Conservation (phyloP, 2,329 filamentous ascomycete species). For the Balansia obtecta region DNA sequence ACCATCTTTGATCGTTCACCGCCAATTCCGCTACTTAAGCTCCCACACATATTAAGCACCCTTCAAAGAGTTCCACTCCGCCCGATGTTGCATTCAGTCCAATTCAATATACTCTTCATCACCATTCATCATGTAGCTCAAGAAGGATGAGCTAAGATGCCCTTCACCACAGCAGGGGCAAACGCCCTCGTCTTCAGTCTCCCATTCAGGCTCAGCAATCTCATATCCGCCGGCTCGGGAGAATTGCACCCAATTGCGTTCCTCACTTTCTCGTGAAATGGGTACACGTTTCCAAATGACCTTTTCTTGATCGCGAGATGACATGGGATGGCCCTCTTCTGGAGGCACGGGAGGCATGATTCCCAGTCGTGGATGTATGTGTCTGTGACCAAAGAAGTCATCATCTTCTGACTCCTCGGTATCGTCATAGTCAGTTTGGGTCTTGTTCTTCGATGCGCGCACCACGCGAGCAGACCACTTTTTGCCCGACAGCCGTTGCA, state of each 20-base stretch:
- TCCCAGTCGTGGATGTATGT: conserved; percentile 17
- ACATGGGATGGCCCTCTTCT: conserved; percentile 31
- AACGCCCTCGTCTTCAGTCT: conserved; percentile 22
- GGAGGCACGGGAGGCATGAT: conserved; percentile 27
- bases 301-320: conserved; percentile 26
- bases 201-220: conserved; percentile 19
- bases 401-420: conserved; percentile 16
- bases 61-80: not conserved
- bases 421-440: conserved; percentile 14
- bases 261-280: conserved; percentile 22
- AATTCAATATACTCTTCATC: conserved; percentile 3
- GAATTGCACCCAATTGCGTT: conserved; percentile 38
- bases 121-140: conserved; percentile 16
- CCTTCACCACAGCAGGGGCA: conserved; percentile 29
- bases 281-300: conserved; percentile 42
- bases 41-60: not conserved
- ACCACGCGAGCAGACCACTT: conserved; percentile 32
- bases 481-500: conserved; percentile 28
- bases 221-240: conserved; percentile 26
- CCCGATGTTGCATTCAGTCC: not conserved
- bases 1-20: not conserved
- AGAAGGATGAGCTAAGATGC: conserved; percentile 23
- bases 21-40: not conserved
- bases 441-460: conserved; percentile 26
- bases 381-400: conserved; percentile 9